Conservation (phyloP, 2,329 filamentous ascomycete genomes). For the Metarhizium album region DNA sequence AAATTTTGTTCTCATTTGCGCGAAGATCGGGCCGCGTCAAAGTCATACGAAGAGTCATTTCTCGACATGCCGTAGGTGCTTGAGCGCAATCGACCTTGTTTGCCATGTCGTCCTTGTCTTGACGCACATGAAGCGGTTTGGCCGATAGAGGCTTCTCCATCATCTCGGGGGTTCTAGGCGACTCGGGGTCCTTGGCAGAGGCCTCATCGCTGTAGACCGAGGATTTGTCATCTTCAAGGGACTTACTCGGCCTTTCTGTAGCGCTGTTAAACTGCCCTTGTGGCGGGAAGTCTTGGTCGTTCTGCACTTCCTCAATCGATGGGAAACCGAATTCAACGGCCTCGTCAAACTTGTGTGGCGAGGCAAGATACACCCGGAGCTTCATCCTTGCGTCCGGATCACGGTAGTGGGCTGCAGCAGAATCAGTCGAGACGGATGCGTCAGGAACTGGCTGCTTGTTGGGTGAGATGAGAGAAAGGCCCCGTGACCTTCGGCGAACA, state of each 20-base stretch:
- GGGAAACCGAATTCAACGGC: constrained; percentile 91
- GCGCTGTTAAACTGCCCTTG: constrained; percentile 20
- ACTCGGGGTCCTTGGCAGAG: constrained; percentile 48
- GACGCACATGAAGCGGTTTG: constrained; percentile 16
- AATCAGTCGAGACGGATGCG: constrained; percentile 41
- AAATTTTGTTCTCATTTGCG: constrained; percentile 59
- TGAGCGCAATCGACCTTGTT: constrained; percentile 35
- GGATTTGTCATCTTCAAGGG: constrained; percentile 46
- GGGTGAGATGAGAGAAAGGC: constrained; percentile 42
- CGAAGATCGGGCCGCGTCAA: constrained; percentile 82
- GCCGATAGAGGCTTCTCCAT: constrained; percentile 27
- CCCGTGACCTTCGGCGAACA: constrained; percentile 40
- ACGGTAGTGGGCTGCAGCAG: constrained; percentile 71
- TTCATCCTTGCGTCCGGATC: constrained; percentile 83
- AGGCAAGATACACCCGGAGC: constrained; percentile 74
- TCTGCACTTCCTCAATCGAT: constrained; percentile 37
- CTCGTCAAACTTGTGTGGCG: constrained; percentile 91
- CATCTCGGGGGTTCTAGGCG: constrained; percentile 44
- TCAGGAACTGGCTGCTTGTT: constrained; percentile 25
- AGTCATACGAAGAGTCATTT: constrained; percentile 96
- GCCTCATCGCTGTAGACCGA: constrained; percentile 45
- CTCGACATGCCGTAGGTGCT: constrained; percentile 49
- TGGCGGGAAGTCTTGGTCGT: constrained; percentile 18
- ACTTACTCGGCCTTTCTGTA: constrained; percentile 44
- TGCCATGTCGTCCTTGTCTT: constrained; percentile 15